phyloP scores from a whole-genome alignment of 108 stramenopile genomes.

The Schizochytrium sp. region DNA sequence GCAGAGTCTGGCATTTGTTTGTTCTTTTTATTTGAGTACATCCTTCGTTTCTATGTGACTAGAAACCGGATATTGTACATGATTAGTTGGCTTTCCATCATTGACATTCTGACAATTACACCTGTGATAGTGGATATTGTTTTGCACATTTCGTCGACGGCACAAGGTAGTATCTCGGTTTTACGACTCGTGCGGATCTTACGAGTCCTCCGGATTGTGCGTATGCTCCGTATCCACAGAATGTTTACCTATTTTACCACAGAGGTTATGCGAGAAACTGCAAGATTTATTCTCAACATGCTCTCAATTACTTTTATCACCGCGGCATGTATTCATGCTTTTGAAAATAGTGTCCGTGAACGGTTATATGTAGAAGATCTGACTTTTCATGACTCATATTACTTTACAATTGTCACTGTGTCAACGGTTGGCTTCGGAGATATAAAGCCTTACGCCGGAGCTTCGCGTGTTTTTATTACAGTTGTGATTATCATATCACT shows the following conservation, averaged over 20 bases:
- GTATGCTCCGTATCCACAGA: constrained; percentile 21
- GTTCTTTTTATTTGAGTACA: constrained; percentile 27
- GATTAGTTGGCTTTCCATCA: neutral
- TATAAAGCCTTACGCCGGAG: neutral
- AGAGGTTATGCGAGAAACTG: neutral
- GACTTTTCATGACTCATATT: constrained; percentile 14
- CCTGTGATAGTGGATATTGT: constrained; percentile 1
- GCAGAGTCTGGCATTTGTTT: neutral
- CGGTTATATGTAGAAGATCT: constrained; percentile 3
- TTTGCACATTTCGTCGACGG: neutral
- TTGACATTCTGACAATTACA: constrained; percentile 14
- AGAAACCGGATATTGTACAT: neutral
- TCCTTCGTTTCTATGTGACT: constrained; percentile 16
- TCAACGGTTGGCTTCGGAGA: constrained; percentile 47
- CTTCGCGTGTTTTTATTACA: neutral
- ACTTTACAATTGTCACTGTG: constrained; percentile 50
- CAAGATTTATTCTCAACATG: constrained; percentile 22
- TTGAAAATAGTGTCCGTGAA: constrained; percentile 37
- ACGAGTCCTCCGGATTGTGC: constrained; percentile 9
- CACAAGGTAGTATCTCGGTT: neutral
- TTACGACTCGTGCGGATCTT: neutral
- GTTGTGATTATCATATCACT: constrained; percentile 41
- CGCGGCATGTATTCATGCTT: neutral
- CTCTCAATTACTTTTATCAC: constrained; percentile 49
- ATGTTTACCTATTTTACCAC: constrained; percentile 13